Base-by-base conservation (phyloP, 2,329 filamentous ascomycete genomes). In the Aspergillus sp. region DNA sequence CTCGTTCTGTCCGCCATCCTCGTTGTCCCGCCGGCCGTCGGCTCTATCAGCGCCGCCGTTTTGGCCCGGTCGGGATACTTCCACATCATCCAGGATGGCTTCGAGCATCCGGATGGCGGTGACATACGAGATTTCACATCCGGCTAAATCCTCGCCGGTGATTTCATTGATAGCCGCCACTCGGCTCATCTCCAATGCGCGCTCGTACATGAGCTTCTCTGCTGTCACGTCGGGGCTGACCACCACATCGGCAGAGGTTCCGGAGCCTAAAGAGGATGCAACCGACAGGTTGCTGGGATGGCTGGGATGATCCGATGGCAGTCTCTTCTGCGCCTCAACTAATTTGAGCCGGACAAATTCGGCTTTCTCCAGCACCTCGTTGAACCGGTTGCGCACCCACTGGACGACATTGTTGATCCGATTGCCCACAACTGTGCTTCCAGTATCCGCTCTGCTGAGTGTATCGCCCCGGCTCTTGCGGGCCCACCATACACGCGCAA, bases 121-220 rank as follows among this genome's bases (percentile, higher is more conserved):
- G 57, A 91, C 85, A 73, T 99, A 99, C 17, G 92, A 93, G 25
- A 97, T 88, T 72, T 98, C 93, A 72, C 94, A 98, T 15, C 92
- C 92, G 0, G 82, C 79, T 23, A 98, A 81, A 74, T 98, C 93
- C 64, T 95, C 91, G 59, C 94, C 92, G 2, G 95, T 92, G 53
- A 99, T 90, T 78, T 99, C 95, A 69, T 96, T 96, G 72, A 98
- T 95, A 7, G 95, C 95, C 7, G 95, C 94, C 4, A 91, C 88
- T 55, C 92, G 88, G 74, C 92, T 97, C 95, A 99, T 98, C 75
- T 99, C 95, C 21, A 98, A 81, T 0, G 95, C 95, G 50, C 95
- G 91, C 69, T 99, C 95, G 73, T 97, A 99, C 92, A 99, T 97
- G 49, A 99, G 82, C 78, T 93, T 97, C 79, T 98, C 95, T 0